Evolutionary conservation across 2,329 filamentous ascomycete genomes (phyloP).

Genomic region (Fusarium heterosporum): DNA sequence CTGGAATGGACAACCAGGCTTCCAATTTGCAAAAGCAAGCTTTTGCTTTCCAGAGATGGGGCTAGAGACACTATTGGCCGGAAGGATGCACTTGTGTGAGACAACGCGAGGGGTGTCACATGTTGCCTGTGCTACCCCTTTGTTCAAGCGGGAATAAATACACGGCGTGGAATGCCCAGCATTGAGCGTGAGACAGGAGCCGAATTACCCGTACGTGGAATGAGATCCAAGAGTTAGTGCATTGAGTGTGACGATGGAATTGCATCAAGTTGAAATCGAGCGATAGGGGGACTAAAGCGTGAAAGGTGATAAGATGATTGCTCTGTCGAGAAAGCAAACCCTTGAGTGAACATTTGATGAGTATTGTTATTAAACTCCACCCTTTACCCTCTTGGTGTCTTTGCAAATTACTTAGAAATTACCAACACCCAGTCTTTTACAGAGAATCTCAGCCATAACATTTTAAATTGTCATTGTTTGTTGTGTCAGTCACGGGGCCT

Average conservation of each 20-base stretch:
- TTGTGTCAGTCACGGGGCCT: too few relatives aligned
- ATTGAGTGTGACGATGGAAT: neutral
- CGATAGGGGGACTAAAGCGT: neutral
- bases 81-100: neutral
- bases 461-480: too few relatives aligned
- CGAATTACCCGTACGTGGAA: neutral
- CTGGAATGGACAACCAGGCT: conserved; percentile 7
- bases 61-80: neutral
- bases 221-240: neutral
- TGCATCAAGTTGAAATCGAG: neutral
- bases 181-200: neutral
- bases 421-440: too few relatives aligned
- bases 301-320: neutral
- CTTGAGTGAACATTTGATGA: neutral
- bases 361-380: neutral
- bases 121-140: neutral
- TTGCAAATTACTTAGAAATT: neutral
- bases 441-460: too few relatives aligned
- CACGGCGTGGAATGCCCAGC: neutral
- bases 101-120: conserved; percentile 5
- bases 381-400: neutral
- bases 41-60: neutral
- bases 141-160: neutral
- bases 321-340: neutral
- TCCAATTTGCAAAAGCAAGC: neutral